Evolutionary conservation across 495 filamentous ascomycete genomes (phyloP).

Genomic region (Hypoxylon crocopeplum): DNA sequence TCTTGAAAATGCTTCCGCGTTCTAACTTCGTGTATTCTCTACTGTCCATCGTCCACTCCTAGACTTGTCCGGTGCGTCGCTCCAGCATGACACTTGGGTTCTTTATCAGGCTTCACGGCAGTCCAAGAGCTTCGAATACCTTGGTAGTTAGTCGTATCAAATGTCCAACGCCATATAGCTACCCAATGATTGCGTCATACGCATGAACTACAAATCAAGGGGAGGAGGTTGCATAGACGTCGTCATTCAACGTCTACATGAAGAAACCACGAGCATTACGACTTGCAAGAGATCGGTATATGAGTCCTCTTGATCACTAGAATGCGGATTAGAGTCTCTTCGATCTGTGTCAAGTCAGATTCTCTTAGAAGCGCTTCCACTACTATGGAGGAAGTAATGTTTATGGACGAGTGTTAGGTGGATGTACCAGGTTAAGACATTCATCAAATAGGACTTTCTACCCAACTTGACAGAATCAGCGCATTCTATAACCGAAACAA

Average conservation of each 20-base stretch:
- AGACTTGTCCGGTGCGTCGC: too few species aligned
- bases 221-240: background rate
- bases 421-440: background rate
- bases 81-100: background rate
- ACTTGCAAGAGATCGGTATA: too few species aligned
- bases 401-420: too few species aligned
- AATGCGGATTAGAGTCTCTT: too few species aligned
- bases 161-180: background rate
- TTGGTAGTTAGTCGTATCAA: background rate
- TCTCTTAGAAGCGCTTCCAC: too few species aligned
- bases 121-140: background rate
- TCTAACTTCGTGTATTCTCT: constrained; percentile 13
- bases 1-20: constrained; percentile 4
- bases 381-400: background rate
- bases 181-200: background rate
- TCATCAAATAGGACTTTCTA: background rate
- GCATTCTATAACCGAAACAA: background rate
- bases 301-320: too few species aligned
- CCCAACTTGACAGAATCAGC: background rate
- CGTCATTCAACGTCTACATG: background rate
- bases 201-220: constrained; percentile 9
- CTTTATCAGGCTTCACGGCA: background rate
- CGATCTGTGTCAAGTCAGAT: too few species aligned
- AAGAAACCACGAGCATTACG: too few species aligned
- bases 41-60: constrained; percentile 13